Evolutionary conservation across 495 filamentous ascomycete species (phyloP).

Genomic region (Cairneyella variabilis): DNA sequence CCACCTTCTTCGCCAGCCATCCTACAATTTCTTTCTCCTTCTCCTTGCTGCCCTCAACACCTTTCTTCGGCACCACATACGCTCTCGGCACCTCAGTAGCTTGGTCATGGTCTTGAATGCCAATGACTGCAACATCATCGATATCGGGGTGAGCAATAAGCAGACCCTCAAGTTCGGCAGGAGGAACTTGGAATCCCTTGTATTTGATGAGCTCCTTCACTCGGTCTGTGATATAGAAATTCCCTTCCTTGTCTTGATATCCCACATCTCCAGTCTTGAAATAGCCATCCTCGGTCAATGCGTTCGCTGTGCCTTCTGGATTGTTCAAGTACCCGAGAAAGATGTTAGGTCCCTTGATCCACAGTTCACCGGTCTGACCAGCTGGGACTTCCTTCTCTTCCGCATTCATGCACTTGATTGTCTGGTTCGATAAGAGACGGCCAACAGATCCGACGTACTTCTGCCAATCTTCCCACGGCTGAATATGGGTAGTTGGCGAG

Average conservation of each 20-base stretch:
- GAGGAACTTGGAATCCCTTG: conserved; percentile 83
- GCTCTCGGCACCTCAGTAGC: conserved; percentile 82
- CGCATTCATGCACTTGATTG: conserved; percentile 72
- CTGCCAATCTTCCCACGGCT: conserved; percentile 75
- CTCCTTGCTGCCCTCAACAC: conserved; percentile 39
- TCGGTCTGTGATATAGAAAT: conserved; percentile 77
- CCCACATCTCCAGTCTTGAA: conserved; percentile 79
- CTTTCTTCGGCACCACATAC: conserved; percentile 66
- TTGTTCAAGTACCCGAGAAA: conserved; percentile 79
- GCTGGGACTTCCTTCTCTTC: conserved; percentile 40
- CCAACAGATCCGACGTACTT: conserved; percentile 77
- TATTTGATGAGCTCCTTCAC: conserved; percentile 92
- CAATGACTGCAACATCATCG: conserved; percentile 80
- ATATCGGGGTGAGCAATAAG: conserved; percentile 68
- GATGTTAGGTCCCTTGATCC: conserved; percentile 72
- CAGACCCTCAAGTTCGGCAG: conserved; percentile 82
- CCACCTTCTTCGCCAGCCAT: conserved; percentile 54
- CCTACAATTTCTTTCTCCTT: conserved; percentile 58
- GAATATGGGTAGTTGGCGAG: conserved; percentile 47
- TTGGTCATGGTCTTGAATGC: conserved; percentile 63
- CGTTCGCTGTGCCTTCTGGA: conserved; percentile 54
- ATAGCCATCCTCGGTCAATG: conserved; percentile 69
- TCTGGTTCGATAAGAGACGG: conserved; percentile 73
- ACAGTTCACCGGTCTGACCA: conserved; percentile 68
- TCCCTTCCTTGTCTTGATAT: conserved; percentile 52